A percentile compares a stretch with the other conserved stretches of the same genome.
Conservation (phyloP, 1,284 basidiomycete species). For the Rhodotorula sp. region DNA sequence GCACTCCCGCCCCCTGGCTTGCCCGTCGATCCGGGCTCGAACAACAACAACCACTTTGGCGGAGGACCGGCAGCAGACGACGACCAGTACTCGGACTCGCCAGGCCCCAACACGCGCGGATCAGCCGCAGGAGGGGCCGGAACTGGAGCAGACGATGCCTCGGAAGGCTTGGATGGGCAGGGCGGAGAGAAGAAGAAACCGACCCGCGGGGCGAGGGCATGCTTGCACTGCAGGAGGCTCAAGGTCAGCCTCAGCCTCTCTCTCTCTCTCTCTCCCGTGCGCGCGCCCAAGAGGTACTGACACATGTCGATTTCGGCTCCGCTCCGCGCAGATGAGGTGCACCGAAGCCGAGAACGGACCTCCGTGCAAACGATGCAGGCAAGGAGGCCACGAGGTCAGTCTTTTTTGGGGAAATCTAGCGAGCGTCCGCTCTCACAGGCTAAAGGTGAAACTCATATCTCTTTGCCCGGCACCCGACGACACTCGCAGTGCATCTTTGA, state of each 20-base stretch:
- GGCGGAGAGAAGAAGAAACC: slow-evolving; percentile 40
- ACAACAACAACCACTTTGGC: background rate
- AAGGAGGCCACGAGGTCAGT: slow-evolving; percentile 68
- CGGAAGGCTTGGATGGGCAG: background rate
- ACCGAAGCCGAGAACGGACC: slow-evolving; percentile 88
- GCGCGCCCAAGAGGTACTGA: background rate
- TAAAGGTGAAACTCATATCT: background rate
- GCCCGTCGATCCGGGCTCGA: background rate
- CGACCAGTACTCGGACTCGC: slow-evolving; percentile 12
- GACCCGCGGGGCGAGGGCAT: slow-evolving; percentile 62
- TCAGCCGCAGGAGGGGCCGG: background rate
- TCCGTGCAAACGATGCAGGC: slow-evolving; percentile 59
- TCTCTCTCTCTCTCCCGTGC: no score
- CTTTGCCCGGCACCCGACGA: slow-evolving; percentile 17
- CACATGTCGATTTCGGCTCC: background rate
- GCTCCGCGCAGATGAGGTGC: slow-evolving; percentile 75
- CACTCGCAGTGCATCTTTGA: slow-evolving; percentile 73
- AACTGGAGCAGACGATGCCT: background rate
- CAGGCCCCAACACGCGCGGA: slow-evolving; percentile 6
- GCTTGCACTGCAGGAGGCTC: slow-evolving; percentile 63
- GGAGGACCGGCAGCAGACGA: background rate
- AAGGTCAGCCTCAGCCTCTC: slow-evolving; percentile 54
- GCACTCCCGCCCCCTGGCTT: background rate
- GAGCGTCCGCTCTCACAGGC: no score
- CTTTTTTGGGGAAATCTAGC: background rate